Base-by-base conservation (phyloP, 139 green algal species). In the Zygnema circumcarinatum region DNA sequence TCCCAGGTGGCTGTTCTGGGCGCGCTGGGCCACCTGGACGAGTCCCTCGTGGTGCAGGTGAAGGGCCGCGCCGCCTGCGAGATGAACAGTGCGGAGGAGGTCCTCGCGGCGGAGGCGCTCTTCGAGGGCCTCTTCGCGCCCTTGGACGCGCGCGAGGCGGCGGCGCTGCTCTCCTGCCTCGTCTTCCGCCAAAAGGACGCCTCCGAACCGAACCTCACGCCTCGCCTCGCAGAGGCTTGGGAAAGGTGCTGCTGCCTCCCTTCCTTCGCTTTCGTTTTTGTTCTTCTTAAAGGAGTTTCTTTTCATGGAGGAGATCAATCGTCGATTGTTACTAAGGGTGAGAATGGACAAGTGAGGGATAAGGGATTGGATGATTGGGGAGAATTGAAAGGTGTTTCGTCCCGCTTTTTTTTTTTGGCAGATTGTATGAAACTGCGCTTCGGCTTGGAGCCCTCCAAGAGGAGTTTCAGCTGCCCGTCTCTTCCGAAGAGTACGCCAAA, bases 111-210 rank as follows among this genome's bases (percentile, higher is more conserved):
- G 0, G 97, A 99, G 94, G 89, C 95, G 38, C 94, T 98, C 41
- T 98, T 99, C 36, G 78, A 68, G 62, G 54, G 85, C 38, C 73
- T 98, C 56, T 87, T 99, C 78, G 83, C 88, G 1, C 93, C 95
- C 3, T 90, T 99, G 31, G 79, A 79, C 1, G 93, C 96, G 0
- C 94, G 94, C 38, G 96, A 98, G 92, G 96, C 96, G 11, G 96
- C 97, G 1, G 95, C 97, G 1, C 92, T 99, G 67, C 92, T 99
- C 38, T 95, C 93, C 11, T 94, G 95, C 0, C 85, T 99, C 2
- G 96, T 98, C 22, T 98, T 98, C 90, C 96, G 98, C 94, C 95
- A 98, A 40, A 92, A 98, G 54, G 83, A 90, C 31, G 54, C 75
- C 32, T 62, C 35, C 38, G 16, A 62, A 33, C 92, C 93, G 36